A percentile compares a stretch with the other conserved stretches of the same genome.
Conservation (phyloP, 176 grass and related monocot genomes). For the Musa troglodytarum region DNA sequence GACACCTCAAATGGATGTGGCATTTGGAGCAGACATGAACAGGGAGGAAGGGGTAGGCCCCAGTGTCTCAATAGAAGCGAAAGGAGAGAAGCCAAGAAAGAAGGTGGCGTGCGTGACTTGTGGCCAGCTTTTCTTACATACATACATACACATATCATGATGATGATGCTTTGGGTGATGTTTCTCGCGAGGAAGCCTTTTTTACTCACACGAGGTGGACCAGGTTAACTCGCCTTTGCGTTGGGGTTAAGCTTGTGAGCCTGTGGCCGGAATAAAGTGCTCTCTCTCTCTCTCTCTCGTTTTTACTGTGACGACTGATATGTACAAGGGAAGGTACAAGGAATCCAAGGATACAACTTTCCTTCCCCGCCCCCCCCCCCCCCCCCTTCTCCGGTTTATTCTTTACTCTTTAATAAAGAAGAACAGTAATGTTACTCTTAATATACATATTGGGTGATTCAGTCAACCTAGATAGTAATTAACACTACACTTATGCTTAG, state of each 20-base stretch:
- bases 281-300: constrained; percentile 2
- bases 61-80: background rate
- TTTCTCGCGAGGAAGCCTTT: background rate
- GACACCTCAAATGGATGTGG: too few species aligned
- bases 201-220: constrained; percentile 15
- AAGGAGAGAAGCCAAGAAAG: background rate
- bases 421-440: too few species aligned
- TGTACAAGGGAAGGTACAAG: background rate
- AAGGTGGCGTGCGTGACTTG: constrained; percentile 15
- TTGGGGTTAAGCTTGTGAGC: constrained; percentile 22
- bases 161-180: background rate
- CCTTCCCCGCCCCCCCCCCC: too few species aligned
- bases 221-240: constrained; percentile 21
- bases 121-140: constrained; percentile 4
- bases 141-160: background rate
- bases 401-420: too few species aligned
- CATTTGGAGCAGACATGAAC: background rate
- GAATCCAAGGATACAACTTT: background rate
- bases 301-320: background rate
- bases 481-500: too few species aligned
- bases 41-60: background rate
- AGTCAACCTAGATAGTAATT: too few species aligned
- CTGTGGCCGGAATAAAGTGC: constrained; percentile 6
- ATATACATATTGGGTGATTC: too few species aligned
- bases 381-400: too few species aligned